Evolutionary conservation across 495 filamentous ascomycete species (phyloP), one percentile per base, ranked within the genome.

Genomic region (Xanthoparmelia taractica): DNA sequence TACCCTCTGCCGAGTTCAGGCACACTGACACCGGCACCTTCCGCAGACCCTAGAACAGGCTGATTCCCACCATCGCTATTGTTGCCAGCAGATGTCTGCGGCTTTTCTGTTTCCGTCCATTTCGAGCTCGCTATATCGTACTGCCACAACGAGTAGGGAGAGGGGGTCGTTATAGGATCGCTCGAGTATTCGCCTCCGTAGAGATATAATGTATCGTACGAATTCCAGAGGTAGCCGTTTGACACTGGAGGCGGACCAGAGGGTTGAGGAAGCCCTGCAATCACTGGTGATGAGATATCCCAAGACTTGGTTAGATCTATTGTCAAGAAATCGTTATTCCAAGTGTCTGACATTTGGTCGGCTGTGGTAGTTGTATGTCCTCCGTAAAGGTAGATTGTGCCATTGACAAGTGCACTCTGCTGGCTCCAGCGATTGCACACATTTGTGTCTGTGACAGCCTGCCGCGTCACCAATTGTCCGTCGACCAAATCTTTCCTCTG

Each of bases 341-440:
- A 90, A 23, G 80, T 84, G 68, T 86, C 71, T 4, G 68, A 65
- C 3, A 63, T 77, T 71, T 91, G 87, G 10, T 79, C 75, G 23
- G 75, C 63, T 12, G 75, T 68, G 8, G 72, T 78, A 27, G 75
- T 86, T 5, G 79, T 76, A 41, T 85, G 80, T 15, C 88, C 88
- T 40, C 88, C 88, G 64, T 89, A 91, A n/a, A 90, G 78, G 67
- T 88, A 91, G 25, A 90, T 70, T 0, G 85, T 90, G 34, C 87
- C 88, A 58, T 89, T 89, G 6, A 91, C 80, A 47, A 85, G 65
- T 25, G 85, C 79, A 82, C 85, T 80, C 72, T 90, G 87, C 43
- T 87, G 84, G 52, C 79, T 81, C 84, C 85, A 91, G 66, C 87
- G 74, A 60, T 78, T 82, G 72, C 88, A 91, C 31, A 85, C 73